Evolutionary conservation across 2,329 filamentous ascomycete genomes (phyloP).

Genomic region (Akanthomyces lecanii): DNA sequence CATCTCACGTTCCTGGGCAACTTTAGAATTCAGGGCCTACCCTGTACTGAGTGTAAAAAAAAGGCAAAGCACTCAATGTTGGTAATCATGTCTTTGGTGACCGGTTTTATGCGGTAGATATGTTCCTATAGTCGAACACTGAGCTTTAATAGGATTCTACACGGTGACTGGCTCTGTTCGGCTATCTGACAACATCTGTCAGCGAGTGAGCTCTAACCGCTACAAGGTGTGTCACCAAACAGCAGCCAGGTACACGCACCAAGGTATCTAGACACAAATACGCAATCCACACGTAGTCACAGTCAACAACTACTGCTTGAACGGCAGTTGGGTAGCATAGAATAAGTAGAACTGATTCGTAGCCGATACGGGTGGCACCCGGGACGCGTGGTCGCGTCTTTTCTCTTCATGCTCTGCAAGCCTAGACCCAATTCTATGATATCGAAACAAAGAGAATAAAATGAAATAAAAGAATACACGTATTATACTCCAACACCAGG

Average conservation of each 20-base stretch:
- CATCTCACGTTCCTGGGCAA: neutral
- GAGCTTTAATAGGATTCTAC: too few relatives aligned
- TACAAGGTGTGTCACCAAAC: too few relatives aligned
- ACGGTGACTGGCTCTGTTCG: too few relatives aligned
- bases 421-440: constrained; percentile 17
- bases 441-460: constrained; percentile 13
- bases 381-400: neutral
- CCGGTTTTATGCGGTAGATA: neutral
- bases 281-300: neutral
- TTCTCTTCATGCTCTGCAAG: constrained; percentile 17
- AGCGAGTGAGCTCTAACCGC: too few relatives aligned
- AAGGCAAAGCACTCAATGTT: neutral
- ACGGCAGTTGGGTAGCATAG: neutral
- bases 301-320: neutral
- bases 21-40: neutral
- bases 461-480: constrained; percentile 13
- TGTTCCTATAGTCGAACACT: neutral
- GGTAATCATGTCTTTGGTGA: neutral
- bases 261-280: too few relatives aligned
- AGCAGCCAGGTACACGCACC: too few relatives aligned
- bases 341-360: constrained; percentile 12
- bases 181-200: too few relatives aligned
- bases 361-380: constrained; percentile 15
- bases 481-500: constrained; percentile 18
- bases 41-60: neutral